Evolutionary conservation across 2,329 filamentous ascomycete species (phyloP).

Genomic region (Boeremia exigua): DNA sequence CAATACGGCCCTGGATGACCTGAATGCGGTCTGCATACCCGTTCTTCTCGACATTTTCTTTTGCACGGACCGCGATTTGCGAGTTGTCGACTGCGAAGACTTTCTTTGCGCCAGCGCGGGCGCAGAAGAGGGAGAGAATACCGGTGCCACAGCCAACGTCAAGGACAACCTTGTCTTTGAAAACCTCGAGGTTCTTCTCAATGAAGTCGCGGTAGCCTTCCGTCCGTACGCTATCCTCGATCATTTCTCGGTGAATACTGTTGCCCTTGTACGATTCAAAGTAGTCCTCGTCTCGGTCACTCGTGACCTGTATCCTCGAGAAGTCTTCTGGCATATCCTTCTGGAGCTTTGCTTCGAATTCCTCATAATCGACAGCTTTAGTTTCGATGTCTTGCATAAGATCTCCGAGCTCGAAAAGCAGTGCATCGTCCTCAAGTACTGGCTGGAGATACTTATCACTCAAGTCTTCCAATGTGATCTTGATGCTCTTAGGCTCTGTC

Average conservation of each 20-base stretch:
- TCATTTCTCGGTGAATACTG: conserved; percentile 96
- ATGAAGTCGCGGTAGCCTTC: conserved; percentile 95
- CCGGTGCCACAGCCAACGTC: conserved; percentile 86
- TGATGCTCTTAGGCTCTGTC: conserved; percentile 51
- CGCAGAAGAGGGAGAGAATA: conserved; percentile 94
- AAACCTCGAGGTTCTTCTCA: conserved; percentile 87
- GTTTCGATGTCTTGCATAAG: conserved; percentile 52
- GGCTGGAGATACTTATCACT: conserved; percentile 84
- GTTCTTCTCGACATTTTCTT: conserved; percentile 84
- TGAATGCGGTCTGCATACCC: conserved; percentile 75
- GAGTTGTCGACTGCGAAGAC: conserved; percentile 94
- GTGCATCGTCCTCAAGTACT: conserved; percentile 84
- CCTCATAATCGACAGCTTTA: conserved; percentile 41
- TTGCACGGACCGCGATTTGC: conserved; percentile 84
- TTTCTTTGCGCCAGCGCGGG: conserved; percentile 81
- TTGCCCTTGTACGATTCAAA: conserved; percentile 66
- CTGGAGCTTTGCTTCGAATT: conserved; percentile 49
- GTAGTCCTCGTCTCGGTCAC: conserved; percentile 64
- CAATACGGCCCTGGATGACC: conserved; percentile 83
- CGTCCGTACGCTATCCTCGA: conserved; percentile 87
- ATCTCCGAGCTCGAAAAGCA: conserved; percentile 88
- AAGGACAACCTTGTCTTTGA: conserved; percentile 83
- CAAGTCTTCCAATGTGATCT: conserved; percentile 67
- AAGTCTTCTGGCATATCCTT: conserved; percentile 47
- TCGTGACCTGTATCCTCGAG: conserved; percentile 36